Percentiles rank a stretch among this genome's conserved stretches.
Evolutionary conservation across 2,329 filamentous ascomycete species (phyloP).

Genomic region (Stachybotrys chartarum): DNA sequence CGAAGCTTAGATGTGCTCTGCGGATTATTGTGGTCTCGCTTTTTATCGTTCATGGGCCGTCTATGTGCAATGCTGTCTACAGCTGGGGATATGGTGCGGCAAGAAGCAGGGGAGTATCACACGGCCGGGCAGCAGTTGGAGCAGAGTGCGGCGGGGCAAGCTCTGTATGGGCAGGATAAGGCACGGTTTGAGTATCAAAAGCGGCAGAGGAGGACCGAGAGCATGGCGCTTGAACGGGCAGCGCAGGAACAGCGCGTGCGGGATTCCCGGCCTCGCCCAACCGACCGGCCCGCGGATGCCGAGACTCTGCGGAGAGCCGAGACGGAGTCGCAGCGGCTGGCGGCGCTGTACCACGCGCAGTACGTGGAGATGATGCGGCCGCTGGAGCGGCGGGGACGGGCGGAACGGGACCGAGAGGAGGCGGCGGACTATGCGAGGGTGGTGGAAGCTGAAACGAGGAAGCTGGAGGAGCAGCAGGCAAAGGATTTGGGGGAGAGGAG

Average conservation of each 20-base stretch:
- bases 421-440: not conserved
- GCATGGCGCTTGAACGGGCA: too few species aligned
- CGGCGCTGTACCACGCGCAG: constrained; percentile 12
- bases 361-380: not conserved
- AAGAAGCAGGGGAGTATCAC: constrained; percentile 13
- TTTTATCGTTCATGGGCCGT: constrained; percentile 11
- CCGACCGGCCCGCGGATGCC: too few species aligned
- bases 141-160: not conserved
- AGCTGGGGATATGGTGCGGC: constrained; percentile 14
- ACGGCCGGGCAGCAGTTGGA: constrained; percentile 1
- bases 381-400: not conserved
- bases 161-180: not conserved
- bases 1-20: not conserved
- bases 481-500: too few species aligned
- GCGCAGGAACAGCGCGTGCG: too few species aligned
- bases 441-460: not conserved
- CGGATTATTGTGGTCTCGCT: not conserved
- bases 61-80: constrained; percentile 13
- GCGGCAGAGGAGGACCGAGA: too few species aligned
- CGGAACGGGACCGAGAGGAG: not conserved
- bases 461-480: too few species aligned
- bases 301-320: too few species aligned
- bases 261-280: too few species aligned
- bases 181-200: too few species aligned
- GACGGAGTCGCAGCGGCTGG: not conserved